phyloP scores from a whole-genome alignment of 176 grass and related monocot genomes.

The Paspalum notatum region DNA sequence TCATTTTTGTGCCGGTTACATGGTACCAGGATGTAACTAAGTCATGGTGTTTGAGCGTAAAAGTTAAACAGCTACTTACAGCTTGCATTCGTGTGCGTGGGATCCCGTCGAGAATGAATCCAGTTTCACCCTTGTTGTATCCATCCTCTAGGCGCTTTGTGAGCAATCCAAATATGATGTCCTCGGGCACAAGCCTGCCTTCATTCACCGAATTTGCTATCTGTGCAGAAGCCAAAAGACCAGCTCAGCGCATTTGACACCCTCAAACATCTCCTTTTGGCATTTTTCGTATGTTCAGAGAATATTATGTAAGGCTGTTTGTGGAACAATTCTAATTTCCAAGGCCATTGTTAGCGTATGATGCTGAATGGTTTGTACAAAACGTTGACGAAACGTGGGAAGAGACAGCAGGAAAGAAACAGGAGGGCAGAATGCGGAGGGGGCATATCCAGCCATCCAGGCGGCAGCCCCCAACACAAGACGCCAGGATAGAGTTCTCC shows the following conservation, averaged over 20 bases:
- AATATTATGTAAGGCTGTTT: background rate
- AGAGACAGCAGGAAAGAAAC: background rate
- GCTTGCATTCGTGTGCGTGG: slow-evolving; percentile 80
- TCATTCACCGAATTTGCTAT: slow-evolving; percentile 83
- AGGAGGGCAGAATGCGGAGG: slow-evolving; percentile 42
- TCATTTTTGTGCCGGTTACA: background rate
- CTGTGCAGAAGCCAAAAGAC: slow-evolving; percentile 39
- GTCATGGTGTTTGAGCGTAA: background rate
- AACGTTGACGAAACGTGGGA: slow-evolving; percentile 3
- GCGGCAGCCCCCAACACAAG: slow-evolving; percentile 32
- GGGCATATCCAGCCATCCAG: slow-evolving; percentile 33
- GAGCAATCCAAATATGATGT: slow-evolving; percentile 94
- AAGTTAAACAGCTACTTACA: slow-evolving; percentile 48
- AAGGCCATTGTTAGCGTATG: no score
- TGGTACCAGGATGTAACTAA: background rate
- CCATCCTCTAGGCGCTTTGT: slow-evolving; percentile 89
- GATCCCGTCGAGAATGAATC: slow-evolving; percentile 96
- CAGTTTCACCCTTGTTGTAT: slow-evolving; percentile 82
- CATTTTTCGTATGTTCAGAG: background rate
- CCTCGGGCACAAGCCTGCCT: slow-evolving; percentile 81
- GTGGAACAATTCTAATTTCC: background rate
- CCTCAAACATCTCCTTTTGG: background rate
- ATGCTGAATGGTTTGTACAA: background rate
- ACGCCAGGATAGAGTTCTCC: slow-evolving; percentile 44
- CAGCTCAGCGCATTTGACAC: slow-evolving; percentile 9